Evolutionary conservation across 2,329 filamentous ascomycete species (phyloP), one percentile per base, ranked within the genome.

Genomic region (Nothopassalora personata): DNA sequence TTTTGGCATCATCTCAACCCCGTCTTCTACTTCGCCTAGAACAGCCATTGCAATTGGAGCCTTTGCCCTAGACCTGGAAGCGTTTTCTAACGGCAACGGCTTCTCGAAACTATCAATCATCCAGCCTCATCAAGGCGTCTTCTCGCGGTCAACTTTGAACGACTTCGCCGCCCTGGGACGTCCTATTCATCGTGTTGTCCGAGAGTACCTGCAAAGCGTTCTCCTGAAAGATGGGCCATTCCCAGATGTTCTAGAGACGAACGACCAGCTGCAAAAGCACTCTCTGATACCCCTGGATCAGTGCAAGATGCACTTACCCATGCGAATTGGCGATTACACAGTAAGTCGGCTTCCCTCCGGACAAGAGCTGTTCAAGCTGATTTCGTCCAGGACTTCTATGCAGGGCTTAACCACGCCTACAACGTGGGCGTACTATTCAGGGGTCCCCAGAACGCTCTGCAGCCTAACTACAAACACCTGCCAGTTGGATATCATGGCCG

Each of bases 401-500:
- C 87, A 9, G 90, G 90, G 13, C 77, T 87, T 64, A 87, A 92
- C 71, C 90, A 94, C 74, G 90, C 90, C 18, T 87, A 85, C 75
- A 87, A 86, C 59, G 81, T 87, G 15, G 89, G 88, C 4, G 79
- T 81, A 10, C 80, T 93, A 61, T 91, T 93, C 75, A 83, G 90
- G 47, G 89, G 88, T 0, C 81, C 86, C 0, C 79, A 83, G 46
- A 87, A 89, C 67, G 89, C 89, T 0, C 77, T 94, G 27, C 87
- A 91, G 72, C 86, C 88, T 30, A 94, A 93, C 72, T 95, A 94
- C 73, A 88, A 82, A 59, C 87, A 91, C 67, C 77, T 95, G 1
- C 90, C 90, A 0, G 88, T 94, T 4, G 90, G 86, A 9, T 95
- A 95, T 68, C 89, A 94, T 71, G 88, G 89, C 1, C 83, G 90